Conservation (phyloP, 2,329 filamentous ascomycete species). For the Fusarium sp. region DNA sequence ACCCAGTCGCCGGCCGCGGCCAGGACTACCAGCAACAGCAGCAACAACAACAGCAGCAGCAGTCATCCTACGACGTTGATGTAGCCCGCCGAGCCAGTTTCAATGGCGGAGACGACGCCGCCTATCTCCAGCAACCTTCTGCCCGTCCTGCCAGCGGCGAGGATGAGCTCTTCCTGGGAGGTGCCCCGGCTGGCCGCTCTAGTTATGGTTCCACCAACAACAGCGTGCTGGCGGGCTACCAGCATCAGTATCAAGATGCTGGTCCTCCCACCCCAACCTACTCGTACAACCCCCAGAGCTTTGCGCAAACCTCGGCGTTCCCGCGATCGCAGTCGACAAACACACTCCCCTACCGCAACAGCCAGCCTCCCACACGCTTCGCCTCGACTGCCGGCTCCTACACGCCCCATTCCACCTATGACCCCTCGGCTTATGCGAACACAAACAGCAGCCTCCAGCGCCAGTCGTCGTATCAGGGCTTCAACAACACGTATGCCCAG, state of each 20-base stretch:
- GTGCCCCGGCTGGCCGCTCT: conserved; percentile 48
- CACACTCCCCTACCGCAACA: conserved; percentile 59
- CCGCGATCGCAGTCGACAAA: conserved; percentile 61
- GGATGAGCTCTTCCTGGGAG: conserved; percentile 71
- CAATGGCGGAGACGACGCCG: conserved; percentile 75
- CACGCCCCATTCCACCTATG: conserved; percentile 62
- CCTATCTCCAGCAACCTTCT: conserved; percentile 55
- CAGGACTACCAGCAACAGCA: conserved; percentile 47
- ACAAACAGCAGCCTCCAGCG: conserved; percentile 56
- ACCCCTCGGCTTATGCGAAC: conserved; percentile 65
- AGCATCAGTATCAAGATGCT: conserved; percentile 59
- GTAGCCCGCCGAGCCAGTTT: conserved; percentile 70
- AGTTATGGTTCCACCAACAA: conserved; percentile 55
- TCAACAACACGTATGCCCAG: conserved; percentile 55
- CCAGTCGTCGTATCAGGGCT: conserved; percentile 60
- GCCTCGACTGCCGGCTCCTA: conserved; percentile 54
- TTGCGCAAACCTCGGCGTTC: conserved; percentile 50
- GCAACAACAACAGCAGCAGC: conserved; percentile 44
- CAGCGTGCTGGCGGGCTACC: conserved; percentile 59
- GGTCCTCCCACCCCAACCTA: conserved; percentile 55
- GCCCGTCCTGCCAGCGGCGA: conserved; percentile 43
- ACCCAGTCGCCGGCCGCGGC: conserved; percentile 58
- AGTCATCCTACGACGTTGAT: conserved; percentile 47
- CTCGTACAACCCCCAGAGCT: conserved; percentile 76
- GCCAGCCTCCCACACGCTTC: conserved; percentile 52